Evolutionary conservation across 768 basidiomycete species (phyloP).

Genomic region (Candolleomyces efflorescens): DNA sequence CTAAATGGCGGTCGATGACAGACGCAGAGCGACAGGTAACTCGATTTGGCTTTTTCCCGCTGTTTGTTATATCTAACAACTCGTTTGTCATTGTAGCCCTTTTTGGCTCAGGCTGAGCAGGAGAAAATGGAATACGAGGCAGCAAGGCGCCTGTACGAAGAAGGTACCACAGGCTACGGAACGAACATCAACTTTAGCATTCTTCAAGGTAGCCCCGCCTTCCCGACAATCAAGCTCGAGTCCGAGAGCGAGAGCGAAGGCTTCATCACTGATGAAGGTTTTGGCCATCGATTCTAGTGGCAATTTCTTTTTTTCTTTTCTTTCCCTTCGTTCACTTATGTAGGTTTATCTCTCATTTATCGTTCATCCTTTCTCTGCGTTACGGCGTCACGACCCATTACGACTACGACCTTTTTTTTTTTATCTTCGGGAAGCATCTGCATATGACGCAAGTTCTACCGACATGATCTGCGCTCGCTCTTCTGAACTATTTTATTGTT

Average conservation of each 20-base stretch:
- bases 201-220: slow-evolving; percentile 62
- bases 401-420: slow-evolving; percentile 15
- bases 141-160: slow-evolving; percentile 82
- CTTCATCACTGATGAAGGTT: slow-evolving; percentile 36
- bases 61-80: slow-evolving; percentile 7
- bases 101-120: slow-evolving; percentile 88
- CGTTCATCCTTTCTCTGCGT: slow-evolving; percentile 4
- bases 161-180: slow-evolving; percentile 63
- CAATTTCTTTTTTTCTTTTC: slow-evolving; percentile 16
- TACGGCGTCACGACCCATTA: slow-evolving; percentile 11
- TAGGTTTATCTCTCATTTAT: slow-evolving; percentile 8
- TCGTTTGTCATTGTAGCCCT: slow-evolving; percentile 54
- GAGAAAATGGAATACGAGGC: slow-evolving; percentile 94
- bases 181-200: slow-evolving; percentile 83
- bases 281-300: slow-evolving; percentile 29
- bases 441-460: neutral
- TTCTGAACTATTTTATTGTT: slow-evolving; percentile 5
- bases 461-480: neutral
- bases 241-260: slow-evolving; percentile 69
- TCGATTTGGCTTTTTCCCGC: slow-evolving; percentile 12
- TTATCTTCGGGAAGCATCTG: slow-evolving; percentile 2
- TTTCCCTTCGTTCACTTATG: neutral
- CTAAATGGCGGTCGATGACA: slow-evolving; percentile 89
- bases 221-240: slow-evolving; percentile 59
- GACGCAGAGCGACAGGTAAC: slow-evolving; percentile 89